These are phyloP conservation scores for Pugionium cornutum DNA, from an alignment of 345 rosid species.

Conservation along the genomic window DNA sequence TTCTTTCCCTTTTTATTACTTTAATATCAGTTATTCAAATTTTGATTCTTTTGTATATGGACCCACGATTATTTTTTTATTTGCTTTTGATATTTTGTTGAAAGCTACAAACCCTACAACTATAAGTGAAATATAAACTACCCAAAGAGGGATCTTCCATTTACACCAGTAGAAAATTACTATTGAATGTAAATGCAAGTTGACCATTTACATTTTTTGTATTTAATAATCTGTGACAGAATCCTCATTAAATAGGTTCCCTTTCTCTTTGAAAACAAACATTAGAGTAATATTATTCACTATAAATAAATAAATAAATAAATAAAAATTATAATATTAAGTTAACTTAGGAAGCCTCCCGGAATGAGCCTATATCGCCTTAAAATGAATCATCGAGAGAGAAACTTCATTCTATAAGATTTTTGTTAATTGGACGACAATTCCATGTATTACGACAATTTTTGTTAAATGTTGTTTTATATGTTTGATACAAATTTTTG, in stretches of 20 bases:
- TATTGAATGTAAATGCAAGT: constrained; percentile 33
- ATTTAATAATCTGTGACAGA: constrained; percentile 14
- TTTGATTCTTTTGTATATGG: constrained; percentile 11
- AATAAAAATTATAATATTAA: not conserved
- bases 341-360: constrained; percentile 21
- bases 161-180: constrained; percentile 4
- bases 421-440: constrained; percentile 11
- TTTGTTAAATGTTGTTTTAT: too few species aligned
- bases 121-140: constrained; percentile 7
- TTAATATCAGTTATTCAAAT: constrained; percentile 5
- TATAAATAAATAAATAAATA: not conserved
- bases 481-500: too few species aligned
- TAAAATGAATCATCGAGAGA: not conserved
- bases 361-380: constrained; percentile 25
- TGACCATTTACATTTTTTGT: constrained; percentile 27
- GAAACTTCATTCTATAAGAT: constrained; percentile 4
- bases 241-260: constrained; percentile 24
- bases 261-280: constrained; percentile 5
- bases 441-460: too few species aligned
- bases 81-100: constrained; percentile 17
- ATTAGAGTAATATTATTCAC: not conserved
- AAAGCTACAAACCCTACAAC: not conserved
- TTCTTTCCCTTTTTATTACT: not conserved
- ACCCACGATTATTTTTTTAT: constrained; percentile 30
- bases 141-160: constrained; percentile 20